phyloP scores from a whole-genome alignment of 192 early-diverging fungal species.

The Backusella morwellensis region DNA sequence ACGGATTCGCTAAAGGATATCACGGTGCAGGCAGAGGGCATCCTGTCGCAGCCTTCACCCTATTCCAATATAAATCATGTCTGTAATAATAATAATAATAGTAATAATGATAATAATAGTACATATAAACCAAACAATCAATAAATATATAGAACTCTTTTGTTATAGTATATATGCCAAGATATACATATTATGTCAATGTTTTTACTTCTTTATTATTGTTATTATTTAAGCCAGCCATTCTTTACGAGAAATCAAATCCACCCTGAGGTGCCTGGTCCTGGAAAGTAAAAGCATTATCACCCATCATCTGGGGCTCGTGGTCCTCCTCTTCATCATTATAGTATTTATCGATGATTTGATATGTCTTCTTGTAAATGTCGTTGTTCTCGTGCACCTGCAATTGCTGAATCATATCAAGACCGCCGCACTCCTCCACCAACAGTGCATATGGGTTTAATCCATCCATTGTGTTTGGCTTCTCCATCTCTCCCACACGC shows the following conservation, averaged over 20 bases:
- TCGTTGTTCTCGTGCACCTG: conserved; percentile 45
- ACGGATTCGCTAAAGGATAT: not conserved
- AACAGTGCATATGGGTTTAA: conserved; percentile 39
- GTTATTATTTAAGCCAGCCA: not conserved
- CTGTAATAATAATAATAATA: not conserved
- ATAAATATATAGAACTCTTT: not conserved
- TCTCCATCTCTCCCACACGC: conserved; percentile 43
- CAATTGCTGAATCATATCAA: conserved; percentile 42
- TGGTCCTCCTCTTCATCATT: conserved; percentile 39
- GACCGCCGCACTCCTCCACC: conserved; percentile 49
- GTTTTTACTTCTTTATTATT: not conserved
- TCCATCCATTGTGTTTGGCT: conserved; percentile 12
- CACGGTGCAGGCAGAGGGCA: conserved; percentile 4
- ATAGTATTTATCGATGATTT: conserved; percentile 48
- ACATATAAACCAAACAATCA: not conserved
- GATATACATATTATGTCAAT: not conserved
- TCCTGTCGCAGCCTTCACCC: not conserved
- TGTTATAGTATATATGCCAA: not conserved
- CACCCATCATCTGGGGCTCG: conserved; percentile 8
- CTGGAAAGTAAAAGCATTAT: not conserved
- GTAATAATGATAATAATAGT: not conserved
- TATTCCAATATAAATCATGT: not conserved
- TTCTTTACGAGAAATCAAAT: conserved; percentile 7
- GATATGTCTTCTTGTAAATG: conserved; percentile 45
- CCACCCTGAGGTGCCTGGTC: not conserved